phyloP scores from a whole-genome alignment of 176 grass and related monocot genomes.

The Phragmites australis region DNA sequence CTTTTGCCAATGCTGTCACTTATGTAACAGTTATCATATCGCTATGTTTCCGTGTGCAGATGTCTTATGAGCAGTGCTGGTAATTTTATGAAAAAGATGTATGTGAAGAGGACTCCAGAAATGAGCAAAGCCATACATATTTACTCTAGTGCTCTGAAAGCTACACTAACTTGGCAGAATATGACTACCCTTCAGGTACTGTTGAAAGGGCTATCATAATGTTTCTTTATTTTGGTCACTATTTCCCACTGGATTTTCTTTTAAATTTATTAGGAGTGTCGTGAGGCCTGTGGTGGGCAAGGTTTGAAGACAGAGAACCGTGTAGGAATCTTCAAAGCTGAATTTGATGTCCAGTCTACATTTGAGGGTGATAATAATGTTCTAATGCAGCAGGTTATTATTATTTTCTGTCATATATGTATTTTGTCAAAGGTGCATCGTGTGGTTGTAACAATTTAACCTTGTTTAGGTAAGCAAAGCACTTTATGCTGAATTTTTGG shows the following conservation, averaged over 20 bases:
- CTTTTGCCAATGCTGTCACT: neutral
- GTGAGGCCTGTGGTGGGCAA: constrained; percentile 94
- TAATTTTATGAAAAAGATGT: constrained; percentile 89
- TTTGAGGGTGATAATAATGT: constrained; percentile 99
- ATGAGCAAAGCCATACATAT: constrained; percentile 78
- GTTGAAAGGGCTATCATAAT: constrained; percentile 9
- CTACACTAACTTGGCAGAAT: constrained; percentile 89
- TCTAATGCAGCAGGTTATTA: constrained; percentile 90
- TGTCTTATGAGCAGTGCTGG: constrained; percentile 81
- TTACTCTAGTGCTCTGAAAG: constrained; percentile 98
- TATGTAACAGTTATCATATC: constrained; percentile 26
- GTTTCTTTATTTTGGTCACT: constrained; percentile 28
- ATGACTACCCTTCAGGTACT: constrained; percentile 91
- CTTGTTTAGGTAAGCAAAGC: constrained; percentile 94
- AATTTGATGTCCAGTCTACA: constrained; percentile 97
- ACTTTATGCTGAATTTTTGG: constrained; percentile 76
- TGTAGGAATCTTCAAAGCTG: constrained; percentile 87
- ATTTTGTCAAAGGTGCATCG: constrained; percentile 28
- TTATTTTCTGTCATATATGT: constrained; percentile 1
- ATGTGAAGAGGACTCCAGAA: constrained; percentile 80
- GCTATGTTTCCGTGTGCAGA: constrained; percentile 47
- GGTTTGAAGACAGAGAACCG: constrained; percentile 95
- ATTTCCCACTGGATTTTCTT: constrained; percentile 31
- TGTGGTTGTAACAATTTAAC: constrained; percentile 39
- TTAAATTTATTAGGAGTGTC: constrained; percentile 69